Evolutionary conservation across 768 basidiomycete species (phyloP).

Genomic region (Boletus rex-veris): DNA sequence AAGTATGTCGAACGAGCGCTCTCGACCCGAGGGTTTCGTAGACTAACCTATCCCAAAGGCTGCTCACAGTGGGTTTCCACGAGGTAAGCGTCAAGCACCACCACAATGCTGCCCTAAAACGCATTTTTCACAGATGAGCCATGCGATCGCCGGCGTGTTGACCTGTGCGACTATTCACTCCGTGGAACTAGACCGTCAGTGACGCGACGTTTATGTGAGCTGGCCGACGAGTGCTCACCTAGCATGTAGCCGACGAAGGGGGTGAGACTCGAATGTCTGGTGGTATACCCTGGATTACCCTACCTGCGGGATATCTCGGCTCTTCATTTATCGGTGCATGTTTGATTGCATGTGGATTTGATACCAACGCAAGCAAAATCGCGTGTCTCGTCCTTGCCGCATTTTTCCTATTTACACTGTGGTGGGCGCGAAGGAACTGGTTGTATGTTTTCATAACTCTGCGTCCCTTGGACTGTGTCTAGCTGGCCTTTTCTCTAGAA

Average conservation of each 20-base stretch:
- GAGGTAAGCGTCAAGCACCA: slow-evolving; percentile 48
- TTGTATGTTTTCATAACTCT: slow-evolving; percentile 44
- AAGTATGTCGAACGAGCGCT: slow-evolving; percentile 56
- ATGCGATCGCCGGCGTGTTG: slow-evolving; percentile 73
- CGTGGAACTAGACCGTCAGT: slow-evolving; percentile 82
- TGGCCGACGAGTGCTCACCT: slow-evolving; percentile 9
- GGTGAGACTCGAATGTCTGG: slow-evolving; percentile 86
- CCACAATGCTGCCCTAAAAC: not conserved
- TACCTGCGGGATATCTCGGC: slow-evolving; percentile 84
- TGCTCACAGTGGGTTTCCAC: slow-evolving; percentile 86
- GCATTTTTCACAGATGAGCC: slow-evolving; percentile 63
- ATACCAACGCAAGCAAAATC: slow-evolving; percentile 85
- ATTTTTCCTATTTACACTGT: slow-evolving; percentile 86
- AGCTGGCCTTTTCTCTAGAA: slow-evolving; percentile 38
- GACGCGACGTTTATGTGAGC: not conserved
- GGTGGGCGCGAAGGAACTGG: slow-evolving; percentile 79
- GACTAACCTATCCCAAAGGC: slow-evolving; percentile 39
- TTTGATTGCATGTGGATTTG: slow-evolving; percentile 84
- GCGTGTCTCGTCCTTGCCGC: slow-evolving; percentile 75
- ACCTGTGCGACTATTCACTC: slow-evolving; percentile 86
- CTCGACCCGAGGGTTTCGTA: not conserved
- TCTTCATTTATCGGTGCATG: slow-evolving; percentile 83
- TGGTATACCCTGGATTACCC: slow-evolving; percentile 75
- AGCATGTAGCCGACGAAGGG: slow-evolving; percentile 71
- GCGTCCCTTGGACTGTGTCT: not conserved